Base-by-base conservation (phyloP, 768 basidiomycete genomes). In the Russula earlei region DNA sequence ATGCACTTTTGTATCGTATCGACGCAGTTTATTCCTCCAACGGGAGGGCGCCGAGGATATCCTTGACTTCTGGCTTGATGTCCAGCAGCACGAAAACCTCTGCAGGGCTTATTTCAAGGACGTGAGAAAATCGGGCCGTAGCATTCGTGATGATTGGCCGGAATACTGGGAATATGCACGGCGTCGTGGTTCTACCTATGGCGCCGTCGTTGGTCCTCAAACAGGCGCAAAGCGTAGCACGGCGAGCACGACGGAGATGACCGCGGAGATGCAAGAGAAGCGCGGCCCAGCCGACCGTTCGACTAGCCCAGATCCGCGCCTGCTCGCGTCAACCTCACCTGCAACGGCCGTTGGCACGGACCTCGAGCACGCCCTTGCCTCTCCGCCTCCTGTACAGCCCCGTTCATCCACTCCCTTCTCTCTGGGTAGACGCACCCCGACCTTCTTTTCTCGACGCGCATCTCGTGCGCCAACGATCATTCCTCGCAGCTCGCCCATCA, bases 101-200 rank as follows among this genome's bases (percentile, higher is more conserved):
- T 98, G 95, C 70, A 81, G 94, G 58, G 96, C 95, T 8, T 98
- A 98, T 71, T 98, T 99, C 82, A 96, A 97, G 76, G 96, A 98
- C 70, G 83, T 99, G 51, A 86, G 90, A 66, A 93, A 94, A 73
- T 93, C 93, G 0, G 93, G 94, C 3, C 81, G 87, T 25, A 83
- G 87, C 12, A 88, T 99, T 68, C 87, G 87, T 67, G 89, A 97
- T 17, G 96, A 97, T 68, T 99, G 96, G 96, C 96, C 96, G 5
- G 91, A 96, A 69, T 98, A 95, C 66, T 94, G 91, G 83, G 87
- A 92, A 61, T 91, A 92, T 67, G 96, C 96, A 12, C 82, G 91
- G 45, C 76, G 87, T 44, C 75, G 95, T 48, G 96, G 95, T 4
- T 93, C 91, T 5, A 92, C 95, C 54, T 98, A 97, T 65, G 89